Evolutionary conservation across 345 rosid species (phyloP), one percentile per base, ranked within the genome.

Genomic region (Pistacia atlantica): DNA sequence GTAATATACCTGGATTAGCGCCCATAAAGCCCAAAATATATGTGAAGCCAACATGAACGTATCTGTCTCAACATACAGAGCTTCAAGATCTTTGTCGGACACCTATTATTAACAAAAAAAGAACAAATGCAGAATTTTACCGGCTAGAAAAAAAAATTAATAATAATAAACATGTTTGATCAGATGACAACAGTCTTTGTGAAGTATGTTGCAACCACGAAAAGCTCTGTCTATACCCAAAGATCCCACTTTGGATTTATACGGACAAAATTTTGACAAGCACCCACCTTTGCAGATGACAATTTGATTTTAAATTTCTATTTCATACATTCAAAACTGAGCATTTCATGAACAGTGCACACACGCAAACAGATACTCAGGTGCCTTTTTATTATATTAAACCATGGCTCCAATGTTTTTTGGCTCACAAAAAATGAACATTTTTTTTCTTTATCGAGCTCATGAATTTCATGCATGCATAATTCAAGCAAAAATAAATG

Each of bases 1-100:
- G 55, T 38, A 48, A 22, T 6, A 73, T 81, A 93, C 99, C 98
- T 95, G 99, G 78, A 96, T 96, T 65, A 96, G 79, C 2, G 94
- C 97, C 99, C 99, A 96, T 75, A 92, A 79, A 8, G 98, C 97
- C 99, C 98, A 96, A 81, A 82, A 86, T 65, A 96, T 52, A 86
- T 96, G 97, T 25, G 98, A 86, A 63, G 97, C 97, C 79, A 93
- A 73, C 86, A 86, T 91, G 80, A 78, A 93, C 3, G 89, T 87
- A 70, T 91, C 92, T 70, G 97, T 3, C 89, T 96, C 98, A 1
- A 91, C 71, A 31, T 82, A 85, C 13, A 92, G 86, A 54, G 89
- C 84, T 81, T 91, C 90, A 5, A 96, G 82, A 73, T 93, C 97
- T 75, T 68, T 74, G n/a, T 80, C 82, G 4, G 89, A 64, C 57